phyloP scores from a whole-genome alignment of 352 stramenopile species.

The Globisporangium polare region DNA sequence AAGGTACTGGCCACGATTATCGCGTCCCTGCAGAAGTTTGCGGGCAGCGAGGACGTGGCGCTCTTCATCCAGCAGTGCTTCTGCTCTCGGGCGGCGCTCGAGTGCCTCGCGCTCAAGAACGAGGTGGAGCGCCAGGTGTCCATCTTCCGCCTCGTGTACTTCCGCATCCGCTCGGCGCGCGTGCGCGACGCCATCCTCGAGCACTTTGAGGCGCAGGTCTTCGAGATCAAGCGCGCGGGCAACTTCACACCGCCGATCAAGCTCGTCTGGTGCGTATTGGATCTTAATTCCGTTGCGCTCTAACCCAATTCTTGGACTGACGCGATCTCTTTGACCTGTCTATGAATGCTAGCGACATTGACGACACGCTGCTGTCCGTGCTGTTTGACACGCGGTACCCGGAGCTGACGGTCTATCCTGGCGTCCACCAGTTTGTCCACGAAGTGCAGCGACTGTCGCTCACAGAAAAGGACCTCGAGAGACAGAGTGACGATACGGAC shows the following conservation, averaged over 20 bases:
- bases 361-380: slow-evolving; percentile 73
- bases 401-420: slow-evolving; percentile 77
- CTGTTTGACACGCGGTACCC: slow-evolving; percentile 81
- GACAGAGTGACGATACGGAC: slow-evolving; percentile 4
- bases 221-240: slow-evolving; percentile 18
- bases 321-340: background rate
- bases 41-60: slow-evolving; percentile 42
- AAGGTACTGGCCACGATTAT: slow-evolving; percentile 47
- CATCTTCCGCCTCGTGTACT: slow-evolving; percentile 68
- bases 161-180: slow-evolving; percentile 37
- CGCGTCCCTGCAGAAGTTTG: slow-evolving; percentile 50
- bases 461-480: slow-evolving; percentile 19
- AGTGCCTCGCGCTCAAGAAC: slow-evolving; percentile 60
- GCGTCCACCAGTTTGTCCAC: slow-evolving; percentile 79
- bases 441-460: slow-evolving; percentile 51
- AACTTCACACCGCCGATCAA: slow-evolving; percentile 56
- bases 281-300: background rate
- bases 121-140: slow-evolving; percentile 63
- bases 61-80: slow-evolving; percentile 60
- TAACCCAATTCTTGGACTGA: background rate
- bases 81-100: slow-evolving; percentile 26
- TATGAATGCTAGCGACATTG: slow-evolving; percentile 54
- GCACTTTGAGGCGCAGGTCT: slow-evolving; percentile 61
- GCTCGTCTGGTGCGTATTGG: slow-evolving; percentile 51
- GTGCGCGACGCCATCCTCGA: slow-evolving; percentile 52